A percentile compares a stretch with the other conserved stretches of the same genome.
phyloP scores from a whole-genome alignment of 2,329 filamentous ascomycete species.

The Daldinia eschscholtzii region DNA sequence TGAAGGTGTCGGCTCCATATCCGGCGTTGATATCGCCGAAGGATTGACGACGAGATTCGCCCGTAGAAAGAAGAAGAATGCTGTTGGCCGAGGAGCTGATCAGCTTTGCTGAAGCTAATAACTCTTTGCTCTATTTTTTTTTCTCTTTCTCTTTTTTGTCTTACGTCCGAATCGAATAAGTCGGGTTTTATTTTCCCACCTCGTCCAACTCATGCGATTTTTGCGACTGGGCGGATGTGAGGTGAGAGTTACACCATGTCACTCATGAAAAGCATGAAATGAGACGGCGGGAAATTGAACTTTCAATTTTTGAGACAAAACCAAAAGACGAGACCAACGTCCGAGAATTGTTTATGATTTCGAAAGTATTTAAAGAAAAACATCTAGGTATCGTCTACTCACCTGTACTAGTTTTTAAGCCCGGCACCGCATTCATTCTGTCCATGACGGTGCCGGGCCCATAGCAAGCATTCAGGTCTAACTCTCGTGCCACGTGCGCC shows the following conservation, averaged over 20 bases:
- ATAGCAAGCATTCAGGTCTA: conserved; percentile 53
- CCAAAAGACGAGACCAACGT: conserved; percentile 2
- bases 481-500: conserved; percentile 54
- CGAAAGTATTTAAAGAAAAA: conserved; percentile 27
- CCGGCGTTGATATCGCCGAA: conserved; percentile 73
- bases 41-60: conserved; percentile 80
- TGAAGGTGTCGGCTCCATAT: conserved; percentile 66
- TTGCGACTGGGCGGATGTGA: conserved; percentile 16
- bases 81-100: conserved; percentile 60
- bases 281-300: conserved; percentile 38
- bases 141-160: background rate
- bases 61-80: conserved; percentile 85
- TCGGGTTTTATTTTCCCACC: conserved; percentile 9
- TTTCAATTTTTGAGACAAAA: conserved; percentile 34
- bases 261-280: conserved; percentile 36
- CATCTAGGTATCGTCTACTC: conserved; percentile 54
- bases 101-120: conserved; percentile 40
- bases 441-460: conserved; percentile 62
- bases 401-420: conserved; percentile 71
- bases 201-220: conserved; percentile 19
- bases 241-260: conserved; percentile 40
- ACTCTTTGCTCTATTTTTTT: background rate
- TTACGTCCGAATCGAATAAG: conserved; percentile 20
- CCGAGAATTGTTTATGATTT: background rate
- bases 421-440: conserved; percentile 68